A percentile compares a stretch with the other conserved stretches of the same genome.
These are phyloP conservation scores for Plasmopara muralis DNA, from an alignment of 352 stramenopile genomes.

Conservation along the genomic window DNA sequence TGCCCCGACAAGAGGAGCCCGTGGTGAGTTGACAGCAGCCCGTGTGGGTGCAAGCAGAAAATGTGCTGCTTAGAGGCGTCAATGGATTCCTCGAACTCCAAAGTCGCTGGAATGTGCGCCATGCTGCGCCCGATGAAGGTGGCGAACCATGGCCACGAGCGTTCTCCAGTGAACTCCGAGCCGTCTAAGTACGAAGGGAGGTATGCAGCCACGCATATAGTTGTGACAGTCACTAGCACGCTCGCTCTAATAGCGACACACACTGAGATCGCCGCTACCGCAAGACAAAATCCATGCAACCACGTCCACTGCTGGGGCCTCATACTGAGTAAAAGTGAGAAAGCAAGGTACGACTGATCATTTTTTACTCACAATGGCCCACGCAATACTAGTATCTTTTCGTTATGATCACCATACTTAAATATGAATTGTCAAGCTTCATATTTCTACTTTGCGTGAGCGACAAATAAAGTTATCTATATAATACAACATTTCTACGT, in stretches of 20 bases:
- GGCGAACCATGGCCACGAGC: constrained; percentile 52
- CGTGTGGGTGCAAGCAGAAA: constrained; percentile 74
- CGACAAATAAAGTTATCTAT: too few relatives aligned
- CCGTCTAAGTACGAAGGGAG: constrained; percentile 55
- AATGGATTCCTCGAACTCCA: constrained; percentile 66
- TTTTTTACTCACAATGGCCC: too few relatives aligned
- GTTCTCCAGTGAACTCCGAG: constrained; percentile 47
- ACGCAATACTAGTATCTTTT: too few relatives aligned
- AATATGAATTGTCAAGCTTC: too few relatives aligned
- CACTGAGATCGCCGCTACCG: constrained; percentile 22
- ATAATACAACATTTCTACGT: too few relatives aligned
- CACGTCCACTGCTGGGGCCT: constrained; percentile 18
- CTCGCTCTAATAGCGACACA: constrained; percentile 26
- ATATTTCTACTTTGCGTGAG: too few relatives aligned
- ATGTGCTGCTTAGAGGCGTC: constrained; percentile 64
- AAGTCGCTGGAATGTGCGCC: constrained; percentile 36
- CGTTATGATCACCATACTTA: too few relatives aligned
- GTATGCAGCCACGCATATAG: constrained; percentile 30
- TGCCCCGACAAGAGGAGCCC: constrained; percentile 51
- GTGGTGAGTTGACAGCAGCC: constrained; percentile 64
- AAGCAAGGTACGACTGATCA: too few relatives aligned
- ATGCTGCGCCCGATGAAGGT: constrained; percentile 29
- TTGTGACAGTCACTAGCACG: constrained; percentile 12
- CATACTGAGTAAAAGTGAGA: constrained; percentile 4
- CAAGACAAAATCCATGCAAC: constrained; percentile 25